Evolutionary conservation across 768 basidiomycete species (phyloP), one percentile per base, ranked within the genome.

Genomic region (Panellus pusillus): DNA sequence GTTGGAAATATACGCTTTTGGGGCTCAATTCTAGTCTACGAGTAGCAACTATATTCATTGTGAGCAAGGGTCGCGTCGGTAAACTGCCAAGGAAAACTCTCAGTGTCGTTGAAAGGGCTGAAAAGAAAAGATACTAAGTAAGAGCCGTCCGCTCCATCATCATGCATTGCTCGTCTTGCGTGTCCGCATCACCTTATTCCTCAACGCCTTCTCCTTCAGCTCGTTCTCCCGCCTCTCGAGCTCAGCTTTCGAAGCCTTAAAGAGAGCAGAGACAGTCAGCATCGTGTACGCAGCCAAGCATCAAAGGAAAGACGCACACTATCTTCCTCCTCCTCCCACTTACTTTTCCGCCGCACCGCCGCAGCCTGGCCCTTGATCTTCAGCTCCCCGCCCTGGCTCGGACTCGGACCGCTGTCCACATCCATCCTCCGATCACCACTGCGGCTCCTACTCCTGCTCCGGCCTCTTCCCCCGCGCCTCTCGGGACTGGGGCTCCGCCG

Each of bases 151-250:
- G 6, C 6, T 24, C 24, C 24, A 24, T 24, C 20, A 8, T 52
- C 55, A 52, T 40, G 50, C 50, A 44, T 51, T 57, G 54, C 61
- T 69, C 32, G 64, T 72, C 66, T 87, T 89, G 60, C 89, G 75
- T 28, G 86, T 87, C 65, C 86, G 76, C 65, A 80, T 70, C 48
- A 93, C 91, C 66, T 93, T 93, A 64, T 92, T 91, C 63, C 91
- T 79, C 65, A 93, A 68, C 13, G 90, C 89, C 65, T 74, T 82
- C 62, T 93, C 91, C 66, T 91, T 92, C 55, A 92, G 65, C 64
- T 93, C 91, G 58, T 80, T 91, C 65, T 93, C 91, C 52, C 86
- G 70, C 60, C 74, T 80, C 61, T 83, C 81, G 41, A 93, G 72
- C 32, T 89, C 89, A 19, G 64, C 63, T 48, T 63, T 72, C 59